These are phyloP conservation scores for Sparassis latifolia DNA, from an alignment of 1,284 basidiomycete species.

Conservation along the genomic window DNA sequence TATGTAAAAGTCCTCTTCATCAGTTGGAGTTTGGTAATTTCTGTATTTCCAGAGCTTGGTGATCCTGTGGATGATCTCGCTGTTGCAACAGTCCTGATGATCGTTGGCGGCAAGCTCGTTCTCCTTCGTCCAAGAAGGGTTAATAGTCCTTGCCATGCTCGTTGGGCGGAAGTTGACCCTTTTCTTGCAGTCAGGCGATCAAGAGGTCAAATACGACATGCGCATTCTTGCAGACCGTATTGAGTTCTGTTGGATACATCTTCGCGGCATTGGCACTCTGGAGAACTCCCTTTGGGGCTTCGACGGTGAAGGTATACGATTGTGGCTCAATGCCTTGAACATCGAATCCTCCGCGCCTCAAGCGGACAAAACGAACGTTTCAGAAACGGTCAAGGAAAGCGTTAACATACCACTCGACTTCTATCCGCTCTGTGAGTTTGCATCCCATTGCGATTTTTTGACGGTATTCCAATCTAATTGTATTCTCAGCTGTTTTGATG, in stretches of 20 bases:
- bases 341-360: slow-evolving; percentile 57
- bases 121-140: slow-evolving; percentile 82
- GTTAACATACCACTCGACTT: slow-evolving; percentile 89
- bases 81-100: slow-evolving; percentile 93
- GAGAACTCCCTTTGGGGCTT: slow-evolving; percentile 99
- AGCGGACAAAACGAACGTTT: slow-evolving; percentile 30
- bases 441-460: background rate
- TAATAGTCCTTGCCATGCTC: slow-evolving; percentile 1
- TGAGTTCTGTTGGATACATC: slow-evolving; percentile 98
- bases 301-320: slow-evolving; percentile 82
- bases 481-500: slow-evolving; percentile 80
- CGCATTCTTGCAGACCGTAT: slow-evolving; percentile 94
- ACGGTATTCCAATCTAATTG: background rate
- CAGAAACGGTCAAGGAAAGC: slow-evolving; percentile 82
- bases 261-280: slow-evolving; percentile 85
- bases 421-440: slow-evolving; percentile 84
- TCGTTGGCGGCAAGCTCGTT: slow-evolving; percentile 91
- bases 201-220: slow-evolving; percentile 96
- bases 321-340: slow-evolving; percentile 94
- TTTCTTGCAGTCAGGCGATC: slow-evolving; percentile 56
- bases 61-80: slow-evolving; percentile 92
- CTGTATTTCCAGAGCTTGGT: slow-evolving; percentile 61
- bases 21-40: too few species aligned
- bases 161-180: background rate
- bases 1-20: slow-evolving; percentile 31